Evolutionary conservation across 1,139 yeast genomes (phyloP), one percentile per base, ranked within the genome.

Genomic region (Candida dubliniensis): DNA sequence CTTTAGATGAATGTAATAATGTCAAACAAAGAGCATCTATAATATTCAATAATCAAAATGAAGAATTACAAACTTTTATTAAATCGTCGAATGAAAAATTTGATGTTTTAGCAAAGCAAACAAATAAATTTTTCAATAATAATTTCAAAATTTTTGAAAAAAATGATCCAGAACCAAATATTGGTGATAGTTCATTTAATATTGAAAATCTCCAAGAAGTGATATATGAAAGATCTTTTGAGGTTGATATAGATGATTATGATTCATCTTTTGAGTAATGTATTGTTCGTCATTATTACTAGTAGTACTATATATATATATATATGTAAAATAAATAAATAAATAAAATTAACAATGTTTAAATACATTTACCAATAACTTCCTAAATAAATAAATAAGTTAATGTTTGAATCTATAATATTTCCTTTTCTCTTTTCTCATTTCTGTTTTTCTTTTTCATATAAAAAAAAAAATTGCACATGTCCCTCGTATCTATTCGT

Each of bases 111-210:
- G 52, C 61, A 7, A 52, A 50, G 15, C 61, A 55, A 44, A 61
- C 66, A 13, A 49, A 63, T 4, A 55, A 55, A 27, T 48, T 61
- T 23, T 62, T 63, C 26, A 38, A 42, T 15, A 40, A 34, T 38
- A 36, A 38, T 14, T 38, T 40, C 31, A 44, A 35, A 26, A 33
- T 36, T 34, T 12, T 32, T 38, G 43, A 42, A 13, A 38, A 40
- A 14, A 36, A 31, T 5, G 40, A 46, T 15, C 57, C 49, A 13
- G 55, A 53, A n/a, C 23, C 23, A 18, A 18, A 18, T 18, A 38
- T 57, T 31, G 52, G 54, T 3, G 57, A 66, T 36, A 57, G 61
- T 36, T 64, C 69, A 3, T 64, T 65, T 42, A 54, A 58, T 39
- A 50, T 67, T 31, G 71, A 66, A 8, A 61, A 60, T 37, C 46